Evolutionary conservation across 73 alveolate species (phyloP).

Genomic region (Stentor coeruleus): DNA sequence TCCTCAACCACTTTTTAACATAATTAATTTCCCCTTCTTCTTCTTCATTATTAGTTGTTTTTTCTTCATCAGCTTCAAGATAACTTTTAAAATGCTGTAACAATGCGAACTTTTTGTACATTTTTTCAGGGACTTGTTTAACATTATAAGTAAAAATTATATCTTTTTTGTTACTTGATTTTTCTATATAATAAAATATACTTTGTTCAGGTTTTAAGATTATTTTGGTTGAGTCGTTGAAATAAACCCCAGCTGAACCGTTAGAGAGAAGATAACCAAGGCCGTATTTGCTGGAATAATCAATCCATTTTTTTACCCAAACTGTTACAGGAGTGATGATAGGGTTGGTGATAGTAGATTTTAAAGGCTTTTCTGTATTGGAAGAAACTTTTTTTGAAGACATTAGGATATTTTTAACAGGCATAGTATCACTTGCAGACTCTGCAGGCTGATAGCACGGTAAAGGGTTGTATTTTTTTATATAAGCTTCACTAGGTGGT

Average conservation of each 20-base stretch:
- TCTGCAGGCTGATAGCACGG: not conserved
- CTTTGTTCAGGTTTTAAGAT: slow-evolving; percentile 26
- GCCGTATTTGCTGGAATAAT: slow-evolving; percentile 55
- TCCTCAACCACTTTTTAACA: slow-evolving; percentile 80
- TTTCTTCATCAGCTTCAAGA: slow-evolving; percentile 42
- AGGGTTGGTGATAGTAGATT: not conserved
- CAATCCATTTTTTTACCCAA: slow-evolving; percentile 57
- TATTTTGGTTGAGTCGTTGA: slow-evolving; percentile 49
- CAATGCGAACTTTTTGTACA: slow-evolving; percentile 44
- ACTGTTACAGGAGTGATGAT: not conserved
- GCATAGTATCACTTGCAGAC: not conserved
- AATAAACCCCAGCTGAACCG: slow-evolving; percentile 45
- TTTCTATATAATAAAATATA: slow-evolving; percentile 44
- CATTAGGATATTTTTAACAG: not conserved
- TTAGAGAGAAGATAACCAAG: slow-evolving; percentile 44
- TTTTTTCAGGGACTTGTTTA: slow-evolving; percentile 40
- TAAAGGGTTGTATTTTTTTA: slow-evolving; percentile 39
- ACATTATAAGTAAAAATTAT: slow-evolving; percentile 28
- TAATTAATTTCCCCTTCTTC: slow-evolving; percentile 38
- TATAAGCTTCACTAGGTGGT: slow-evolving; percentile 66
- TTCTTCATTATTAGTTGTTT: slow-evolving; percentile 23
- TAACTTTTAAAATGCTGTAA: slow-evolving; percentile 45
- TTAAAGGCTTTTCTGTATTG: not conserved
- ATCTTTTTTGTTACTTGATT: slow-evolving; percentile 56
- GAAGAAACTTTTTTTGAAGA: not conserved